These are phyloP conservation scores for Fusarium musae DNA, from an alignment of 2,329 filamentous ascomycete genomes.

Conservation along the genomic window DNA sequence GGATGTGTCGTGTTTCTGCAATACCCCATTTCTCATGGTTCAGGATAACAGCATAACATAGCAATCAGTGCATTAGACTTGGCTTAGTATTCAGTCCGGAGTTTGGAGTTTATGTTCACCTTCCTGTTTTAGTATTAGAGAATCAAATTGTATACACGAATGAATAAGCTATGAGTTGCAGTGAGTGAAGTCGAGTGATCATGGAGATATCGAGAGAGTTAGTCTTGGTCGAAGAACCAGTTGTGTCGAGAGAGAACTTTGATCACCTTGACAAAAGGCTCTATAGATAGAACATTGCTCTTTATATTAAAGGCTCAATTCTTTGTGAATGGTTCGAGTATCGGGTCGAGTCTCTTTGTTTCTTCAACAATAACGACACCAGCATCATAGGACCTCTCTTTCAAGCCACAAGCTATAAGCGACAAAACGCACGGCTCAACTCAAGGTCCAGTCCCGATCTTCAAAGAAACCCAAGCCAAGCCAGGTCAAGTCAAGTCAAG, in stretches of 20 bases:
- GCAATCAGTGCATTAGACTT: slow-evolving; percentile 17
- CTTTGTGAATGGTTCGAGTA: neutral
- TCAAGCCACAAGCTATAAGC: slow-evolving; percentile 14
- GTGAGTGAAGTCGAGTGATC: neutral
- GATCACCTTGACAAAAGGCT: neutral
- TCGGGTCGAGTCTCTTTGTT: slow-evolving; percentile 3
- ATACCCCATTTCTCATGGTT: slow-evolving; percentile 13
- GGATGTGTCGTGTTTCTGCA: neutral
- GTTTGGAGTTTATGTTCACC: neutral
- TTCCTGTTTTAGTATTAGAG: slow-evolving; percentile 10
- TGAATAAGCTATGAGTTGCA: neutral
- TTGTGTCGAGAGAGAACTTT: neutral
- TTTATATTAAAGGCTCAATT: neutral
- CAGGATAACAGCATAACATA: slow-evolving; percentile 20
- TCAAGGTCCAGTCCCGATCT: slow-evolving; percentile 11
- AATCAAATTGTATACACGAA: neutral
- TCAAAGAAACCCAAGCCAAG: neutral
- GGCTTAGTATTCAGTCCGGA: neutral
- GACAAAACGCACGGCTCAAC: slow-evolving; percentile 15
- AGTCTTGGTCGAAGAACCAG: neutral
- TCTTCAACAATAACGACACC: neutral
- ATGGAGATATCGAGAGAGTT: neutral
- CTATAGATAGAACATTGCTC: neutral
- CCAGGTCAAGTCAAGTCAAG: neutral
- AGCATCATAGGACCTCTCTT: neutral